Percentiles rank a stretch among this genome's conserved stretches.
Conservation (phyloP, 345 rosid species). For the Citrus trifoliata region DNA sequence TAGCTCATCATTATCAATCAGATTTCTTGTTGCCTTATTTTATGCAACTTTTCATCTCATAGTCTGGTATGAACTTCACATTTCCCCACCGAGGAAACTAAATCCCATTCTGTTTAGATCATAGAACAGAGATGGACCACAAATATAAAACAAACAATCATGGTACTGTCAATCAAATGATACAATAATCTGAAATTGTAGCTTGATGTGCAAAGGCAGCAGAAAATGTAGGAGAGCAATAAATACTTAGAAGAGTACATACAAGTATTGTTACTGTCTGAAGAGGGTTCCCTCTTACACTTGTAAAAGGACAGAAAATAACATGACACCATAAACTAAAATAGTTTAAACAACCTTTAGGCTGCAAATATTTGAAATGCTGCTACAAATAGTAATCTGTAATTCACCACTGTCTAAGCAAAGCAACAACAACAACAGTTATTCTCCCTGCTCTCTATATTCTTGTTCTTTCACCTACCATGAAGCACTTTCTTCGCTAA, state of each 20-base stretch:
- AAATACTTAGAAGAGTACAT: background rate
- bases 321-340: conserved; percentile 12
- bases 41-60: background rate
- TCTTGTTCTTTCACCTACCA: conserved; percentile 19
- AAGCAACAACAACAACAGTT: background rate
- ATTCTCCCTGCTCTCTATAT: conserved; percentile 1
- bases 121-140: conserved; percentile 2
- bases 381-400: conserved; percentile 8
- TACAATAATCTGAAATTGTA: background rate
- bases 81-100: background rate
- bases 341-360: conserved; percentile 4
- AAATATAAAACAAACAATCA: background rate
- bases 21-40: background rate
- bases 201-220: background rate
- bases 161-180: background rate
- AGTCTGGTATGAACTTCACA: background rate
- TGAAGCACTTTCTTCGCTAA: conserved; percentile 1
- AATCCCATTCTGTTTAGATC: background rate
- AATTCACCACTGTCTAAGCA: conserved; percentile 20
- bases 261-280: background rate
- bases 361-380: conserved; percentile 3
- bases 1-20: background rate
- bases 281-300: conserved; percentile 2
- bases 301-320: conserved; percentile 11
- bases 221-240: background rate